Conservation (phyloP, 148 eudicot species). For the Euryodendron excelsum region DNA sequence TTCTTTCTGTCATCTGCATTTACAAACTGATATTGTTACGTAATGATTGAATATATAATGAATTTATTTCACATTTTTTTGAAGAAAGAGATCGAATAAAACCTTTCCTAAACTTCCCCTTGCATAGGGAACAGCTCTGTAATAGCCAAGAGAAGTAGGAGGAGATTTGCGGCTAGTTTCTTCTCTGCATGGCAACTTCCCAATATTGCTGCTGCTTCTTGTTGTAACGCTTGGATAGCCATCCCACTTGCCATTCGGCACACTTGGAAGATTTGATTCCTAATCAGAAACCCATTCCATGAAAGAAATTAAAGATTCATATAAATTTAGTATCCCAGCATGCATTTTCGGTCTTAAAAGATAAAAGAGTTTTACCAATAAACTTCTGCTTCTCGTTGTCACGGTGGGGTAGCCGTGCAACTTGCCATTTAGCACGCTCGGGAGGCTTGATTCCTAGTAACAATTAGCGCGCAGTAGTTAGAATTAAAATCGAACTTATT, state of each 20-base stretch:
- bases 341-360: background rate
- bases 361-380: constrained; percentile 23
- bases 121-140: constrained; percentile 71
- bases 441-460: constrained; percentile 78
- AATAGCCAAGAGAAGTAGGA: constrained; percentile 45
- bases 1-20: constrained; percentile 65
- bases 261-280: constrained; percentile 20
- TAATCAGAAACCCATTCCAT: background rate
- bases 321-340: background rate
- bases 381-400: constrained; percentile 70
- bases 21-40: background rate
- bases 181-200: constrained; percentile 33
- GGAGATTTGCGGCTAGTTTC: constrained; percentile 70
- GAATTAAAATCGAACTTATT: background rate
- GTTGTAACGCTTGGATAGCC: constrained; percentile 21
- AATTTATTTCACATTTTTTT: background rate
- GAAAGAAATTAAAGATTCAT: background rate
- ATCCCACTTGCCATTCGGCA: constrained; percentile 12
- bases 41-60: too few relatives aligned
- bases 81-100: background rate
- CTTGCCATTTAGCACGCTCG: constrained; percentile 40
- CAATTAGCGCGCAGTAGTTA: background rate
- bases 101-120: constrained; percentile 70
- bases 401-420: constrained; percentile 44
- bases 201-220: constrained; percentile 27